These are phyloP conservation scores for Peronospora belbahrii DNA, from an alignment of 352 stramenopile genomes.

Conservation along the genomic window DNA sequence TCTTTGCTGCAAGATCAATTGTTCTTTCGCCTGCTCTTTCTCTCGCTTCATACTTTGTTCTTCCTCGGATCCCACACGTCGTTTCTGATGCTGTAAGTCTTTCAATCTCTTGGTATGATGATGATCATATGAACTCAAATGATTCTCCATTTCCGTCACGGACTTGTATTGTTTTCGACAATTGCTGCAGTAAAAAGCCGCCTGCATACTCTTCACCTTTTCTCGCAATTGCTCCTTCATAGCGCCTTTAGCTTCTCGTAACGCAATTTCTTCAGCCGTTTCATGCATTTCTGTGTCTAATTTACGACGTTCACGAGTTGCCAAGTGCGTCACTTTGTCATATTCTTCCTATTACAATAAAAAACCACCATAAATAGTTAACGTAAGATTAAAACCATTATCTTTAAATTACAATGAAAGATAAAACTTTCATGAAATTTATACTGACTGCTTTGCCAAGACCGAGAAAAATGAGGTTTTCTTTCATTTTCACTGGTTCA, in stretches of 20 bases:
- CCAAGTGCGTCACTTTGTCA: slow-evolving; percentile 40
- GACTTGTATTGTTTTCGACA: slow-evolving; percentile 70
- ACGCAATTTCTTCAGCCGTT: slow-evolving; percentile 26
- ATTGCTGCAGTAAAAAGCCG: slow-evolving; percentile 45
- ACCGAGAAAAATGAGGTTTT: slow-evolving; percentile 48
- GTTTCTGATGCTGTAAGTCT: slow-evolving; percentile 32
- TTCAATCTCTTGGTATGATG: slow-evolving; percentile 52
- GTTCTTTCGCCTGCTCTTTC: slow-evolving; percentile 34
- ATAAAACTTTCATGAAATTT: not conserved
- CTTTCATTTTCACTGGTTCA: slow-evolving; percentile 51
- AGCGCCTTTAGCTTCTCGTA: slow-evolving; percentile 23
- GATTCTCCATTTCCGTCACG: slow-evolving; percentile 62
- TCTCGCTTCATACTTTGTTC: slow-evolving; percentile 25
- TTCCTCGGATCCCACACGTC: not conserved
- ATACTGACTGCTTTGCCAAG: slow-evolving; percentile 44
- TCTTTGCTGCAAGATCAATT: slow-evolving; percentile 27
- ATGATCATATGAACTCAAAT: slow-evolving; percentile 70
- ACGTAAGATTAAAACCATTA: too few relatives aligned
- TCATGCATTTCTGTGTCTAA: slow-evolving; percentile 42
- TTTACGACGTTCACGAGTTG: slow-evolving; percentile 43
- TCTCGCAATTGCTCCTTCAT: slow-evolving; percentile 22
- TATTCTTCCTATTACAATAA: slow-evolving; percentile 39
- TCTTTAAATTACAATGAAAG: too few relatives aligned
- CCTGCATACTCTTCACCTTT: slow-evolving; percentile 36
- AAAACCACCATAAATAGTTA: too few relatives aligned